These are phyloP conservation scores for Fusarium sp. DNA, from an alignment of 2,329 filamentous ascomycete genomes.

Conservation along the genomic window DNA sequence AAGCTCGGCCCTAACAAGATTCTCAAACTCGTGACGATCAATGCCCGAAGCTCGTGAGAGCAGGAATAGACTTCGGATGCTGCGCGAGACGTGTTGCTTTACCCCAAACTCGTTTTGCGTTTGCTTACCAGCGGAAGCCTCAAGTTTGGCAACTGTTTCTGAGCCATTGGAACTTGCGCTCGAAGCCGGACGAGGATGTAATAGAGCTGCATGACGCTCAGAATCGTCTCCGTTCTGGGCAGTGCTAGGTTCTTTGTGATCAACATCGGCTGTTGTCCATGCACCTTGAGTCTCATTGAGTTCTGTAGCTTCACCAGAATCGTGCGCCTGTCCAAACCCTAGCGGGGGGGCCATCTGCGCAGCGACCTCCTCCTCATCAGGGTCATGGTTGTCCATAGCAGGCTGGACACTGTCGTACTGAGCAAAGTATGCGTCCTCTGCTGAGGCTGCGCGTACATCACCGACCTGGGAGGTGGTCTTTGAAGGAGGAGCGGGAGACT, in stretches of 20 bases:
- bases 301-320: conserved; percentile 37
- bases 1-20: conserved; percentile 77
- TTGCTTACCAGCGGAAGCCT: conserved; percentile 66
- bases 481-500: conserved; percentile 70
- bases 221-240: conserved; percentile 47
- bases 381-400: conserved; percentile 83
- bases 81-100: conserved; percentile 82
- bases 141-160: conserved; percentile 71
- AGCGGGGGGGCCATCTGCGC: conserved; percentile 53
- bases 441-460: conserved; percentile 51
- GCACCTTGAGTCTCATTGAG: conserved; percentile 50
- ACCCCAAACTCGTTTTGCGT: conserved; percentile 78
- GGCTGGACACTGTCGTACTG: conserved; percentile 84
- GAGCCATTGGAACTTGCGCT: conserved; percentile 69
- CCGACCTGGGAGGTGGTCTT: conserved; percentile 44
- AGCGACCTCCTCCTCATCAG: conserved; percentile 71
- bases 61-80: conserved; percentile 80
- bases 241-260: conserved; percentile 54
- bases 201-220: conserved; percentile 56
- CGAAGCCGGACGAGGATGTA: conserved; percentile 70
- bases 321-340: conserved; percentile 39
- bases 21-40: conserved; percentile 79
- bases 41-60: conserved; percentile 79
- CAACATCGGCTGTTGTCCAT: conserved; percentile 61
- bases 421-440: conserved; percentile 79